These are phyloP conservation scores for Bretziella fagacearum DNA, from an alignment of 2,329 filamentous ascomycete species.

Conservation along the genomic window DNA sequence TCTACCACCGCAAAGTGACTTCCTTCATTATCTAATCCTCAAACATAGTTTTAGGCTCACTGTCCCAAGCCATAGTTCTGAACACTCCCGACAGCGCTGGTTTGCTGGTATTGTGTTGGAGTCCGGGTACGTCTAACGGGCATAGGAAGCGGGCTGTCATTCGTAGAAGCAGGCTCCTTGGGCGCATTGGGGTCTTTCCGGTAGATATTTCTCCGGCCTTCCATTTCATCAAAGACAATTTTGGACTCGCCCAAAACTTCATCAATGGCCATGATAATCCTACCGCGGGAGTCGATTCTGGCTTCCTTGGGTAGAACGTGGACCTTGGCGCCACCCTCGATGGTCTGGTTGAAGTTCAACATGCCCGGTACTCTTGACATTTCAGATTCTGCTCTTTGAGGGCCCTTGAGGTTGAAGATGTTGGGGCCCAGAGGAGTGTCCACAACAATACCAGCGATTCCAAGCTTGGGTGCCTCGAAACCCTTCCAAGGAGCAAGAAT, in stretches of 20 bases:
- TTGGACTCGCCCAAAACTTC: slow-evolving; percentile 25
- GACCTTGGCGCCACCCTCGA: slow-evolving; percentile 36
- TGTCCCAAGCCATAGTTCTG: slow-evolving; percentile 24
- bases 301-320: slow-evolving; percentile 31
- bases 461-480: slow-evolving; percentile 28
- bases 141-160: background rate
- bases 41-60: background rate
- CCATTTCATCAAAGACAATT: slow-evolving; percentile 21
- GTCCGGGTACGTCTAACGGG: background rate
- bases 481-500: slow-evolving; percentile 30
- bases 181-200: slow-evolving; percentile 16
- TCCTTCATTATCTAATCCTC: slow-evolving; percentile 1
- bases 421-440: slow-evolving; percentile 27
- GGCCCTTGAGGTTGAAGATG: slow-evolving; percentile 22
- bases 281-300: slow-evolving; percentile 33
- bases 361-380: slow-evolving; percentile 15
- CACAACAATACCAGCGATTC: slow-evolving; percentile 38
- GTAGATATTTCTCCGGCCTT: slow-evolving; percentile 23
- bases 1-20: background rate
- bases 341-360: slow-evolving; percentile 27
- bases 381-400: slow-evolving; percentile 6
- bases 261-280: slow-evolving; percentile 28
- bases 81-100: slow-evolving; percentile 22
- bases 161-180: background rate
- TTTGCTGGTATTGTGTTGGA: slow-evolving; percentile 6